These are phyloP conservation scores for Rauvolfia tetraphylla DNA, from an alignment of 257 asterid species.

Conservation along the genomic window DNA sequence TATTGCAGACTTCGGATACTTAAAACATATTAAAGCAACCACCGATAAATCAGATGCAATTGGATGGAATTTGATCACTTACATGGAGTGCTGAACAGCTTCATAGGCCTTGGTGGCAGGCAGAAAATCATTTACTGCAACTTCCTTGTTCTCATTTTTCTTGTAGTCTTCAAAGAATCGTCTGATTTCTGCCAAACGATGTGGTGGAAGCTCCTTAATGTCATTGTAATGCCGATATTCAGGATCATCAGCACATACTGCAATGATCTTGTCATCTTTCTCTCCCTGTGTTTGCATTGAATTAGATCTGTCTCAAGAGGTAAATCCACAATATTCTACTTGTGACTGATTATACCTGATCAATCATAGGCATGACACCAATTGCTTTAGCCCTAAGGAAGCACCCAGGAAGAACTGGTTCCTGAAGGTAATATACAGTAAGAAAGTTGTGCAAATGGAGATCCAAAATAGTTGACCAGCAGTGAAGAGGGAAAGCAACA, in stretches of 20 bases:
- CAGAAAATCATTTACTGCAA: constrained; percentile 74
- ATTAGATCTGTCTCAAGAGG: neutral
- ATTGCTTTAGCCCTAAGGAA: constrained; percentile 96
- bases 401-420: constrained; percentile 92
- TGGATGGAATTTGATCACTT: constrained; percentile 25
- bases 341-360: constrained; percentile 52
- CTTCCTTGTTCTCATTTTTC: constrained; percentile 95
- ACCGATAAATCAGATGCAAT: neutral
- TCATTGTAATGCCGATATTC: constrained; percentile 77
- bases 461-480: neutral
- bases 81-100: constrained; percentile 82
- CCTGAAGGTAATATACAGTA: constrained; percentile 38
- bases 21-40: neutral
- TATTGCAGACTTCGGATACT: neutral
- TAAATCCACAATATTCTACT: neutral
- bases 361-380: constrained; percentile 99
- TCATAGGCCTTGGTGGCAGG: constrained; percentile 68
- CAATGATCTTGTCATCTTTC: constrained; percentile 93
- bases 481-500: neutral
- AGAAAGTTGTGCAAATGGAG: neutral
- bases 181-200: constrained; percentile 87
- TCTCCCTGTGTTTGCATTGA: constrained; percentile 57
- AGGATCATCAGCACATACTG: constrained; percentile 95
- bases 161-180: constrained; percentile 92
- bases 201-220: constrained; percentile 90